Evolutionary conservation across 495 filamentous ascomycete species (phyloP).

Genomic region (Margaritispora aquatica): DNA sequence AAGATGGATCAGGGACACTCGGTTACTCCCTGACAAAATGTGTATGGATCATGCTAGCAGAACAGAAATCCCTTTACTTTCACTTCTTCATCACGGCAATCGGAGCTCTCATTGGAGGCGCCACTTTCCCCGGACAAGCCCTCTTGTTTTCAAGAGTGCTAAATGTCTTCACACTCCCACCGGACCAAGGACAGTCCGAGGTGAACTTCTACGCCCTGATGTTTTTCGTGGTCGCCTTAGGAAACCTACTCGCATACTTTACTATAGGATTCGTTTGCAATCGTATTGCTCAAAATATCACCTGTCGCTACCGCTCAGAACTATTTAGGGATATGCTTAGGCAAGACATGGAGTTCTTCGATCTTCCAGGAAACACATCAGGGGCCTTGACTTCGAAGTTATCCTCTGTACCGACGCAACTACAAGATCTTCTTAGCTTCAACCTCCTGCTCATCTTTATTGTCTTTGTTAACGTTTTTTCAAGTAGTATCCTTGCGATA

Average conservation of each 20-base stretch:
- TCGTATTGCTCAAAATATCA: slow-evolving; percentile 25
- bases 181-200: background rate
- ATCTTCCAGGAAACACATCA: slow-evolving; percentile 48
- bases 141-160: slow-evolving; percentile 5
- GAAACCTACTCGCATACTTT: slow-evolving; percentile 31
- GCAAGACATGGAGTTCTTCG: slow-evolving; percentile 25
- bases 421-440: slow-evolving; percentile 18
- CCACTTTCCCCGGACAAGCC: slow-evolving; percentile 11
- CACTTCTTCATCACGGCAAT: background rate
- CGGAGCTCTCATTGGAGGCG: background rate
- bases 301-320: slow-evolving; percentile 44
- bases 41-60: slow-evolving; percentile 29
- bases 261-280: slow-evolving; percentile 27
- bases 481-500: slow-evolving; percentile 46
- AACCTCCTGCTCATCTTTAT: slow-evolving; percentile 25
- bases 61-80: background rate
- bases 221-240: slow-evolving; percentile 44
- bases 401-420: background rate
- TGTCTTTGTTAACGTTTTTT: slow-evolving; percentile 37
- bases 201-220: slow-evolving; percentile 25
- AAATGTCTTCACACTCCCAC: background rate
- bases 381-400: slow-evolving; percentile 49
- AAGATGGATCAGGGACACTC: background rate
- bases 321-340: slow-evolving; percentile 52
- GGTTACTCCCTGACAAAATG: background rate